phyloP scores from a whole-genome alignment of 257 asterid genomes.

The Anisodus acutangulus region DNA sequence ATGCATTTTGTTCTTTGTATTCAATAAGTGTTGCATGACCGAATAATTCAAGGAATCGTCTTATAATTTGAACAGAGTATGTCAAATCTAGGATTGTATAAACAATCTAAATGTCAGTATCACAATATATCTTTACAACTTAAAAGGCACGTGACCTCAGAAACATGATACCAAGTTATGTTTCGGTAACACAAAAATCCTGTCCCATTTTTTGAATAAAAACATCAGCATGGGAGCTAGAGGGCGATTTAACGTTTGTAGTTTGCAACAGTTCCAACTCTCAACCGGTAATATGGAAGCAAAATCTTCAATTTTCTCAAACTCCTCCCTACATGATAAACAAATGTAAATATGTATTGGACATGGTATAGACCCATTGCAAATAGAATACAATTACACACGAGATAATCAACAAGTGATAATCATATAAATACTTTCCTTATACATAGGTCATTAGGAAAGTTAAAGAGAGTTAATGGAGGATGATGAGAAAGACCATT shows the following conservation, averaged over 20 bases:
- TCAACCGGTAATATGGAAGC: conserved; percentile 63
- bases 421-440: not conserved
- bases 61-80: too few relatives aligned
- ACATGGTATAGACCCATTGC: not conserved
- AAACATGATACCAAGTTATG: not conserved
- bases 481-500: not conserved
- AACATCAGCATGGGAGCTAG: conserved; percentile 77
- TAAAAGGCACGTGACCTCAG: not conserved
- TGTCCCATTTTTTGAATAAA: conserved; percentile 50
- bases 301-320: conserved; percentile 63
- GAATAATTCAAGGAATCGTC: too few relatives aligned
- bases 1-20: too few relatives aligned
- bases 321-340: conserved; percentile 70
- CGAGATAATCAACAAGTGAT: not conserved
- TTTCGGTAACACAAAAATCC: not conserved
- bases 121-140: not conserved
- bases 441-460: not conserved
- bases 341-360: not conserved
- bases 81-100: too few relatives aligned
- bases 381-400: not conserved
- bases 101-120: not conserved
- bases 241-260: conserved; percentile 79
- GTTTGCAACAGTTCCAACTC: conserved; percentile 81
- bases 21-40: too few relatives aligned
- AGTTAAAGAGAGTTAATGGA: not conserved